Evolutionary conservation across 139 green algal genomes (phyloP).

Genomic region (Desmodesmus armatus): DNA sequence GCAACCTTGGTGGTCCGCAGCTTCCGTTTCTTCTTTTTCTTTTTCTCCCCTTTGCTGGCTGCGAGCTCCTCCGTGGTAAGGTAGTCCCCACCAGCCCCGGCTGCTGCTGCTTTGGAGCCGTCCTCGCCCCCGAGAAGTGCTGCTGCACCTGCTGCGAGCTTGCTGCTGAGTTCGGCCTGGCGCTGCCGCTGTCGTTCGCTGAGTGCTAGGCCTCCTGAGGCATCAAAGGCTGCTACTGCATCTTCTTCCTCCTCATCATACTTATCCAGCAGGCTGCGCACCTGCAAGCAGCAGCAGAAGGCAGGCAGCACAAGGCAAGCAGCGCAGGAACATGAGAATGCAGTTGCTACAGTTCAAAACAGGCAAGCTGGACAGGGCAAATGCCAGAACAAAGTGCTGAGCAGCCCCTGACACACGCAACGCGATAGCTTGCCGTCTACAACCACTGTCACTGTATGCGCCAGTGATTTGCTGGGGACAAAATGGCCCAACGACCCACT

Average conservation of each 20-base stretch:
- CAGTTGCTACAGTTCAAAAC: no score
- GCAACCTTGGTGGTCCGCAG: constrained; percentile 75
- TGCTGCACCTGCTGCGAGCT: constrained; percentile 60
- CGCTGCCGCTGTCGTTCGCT: constrained; percentile 50
- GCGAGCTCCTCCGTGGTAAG: constrained; percentile 79
- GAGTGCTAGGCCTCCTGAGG: constrained; percentile 45
- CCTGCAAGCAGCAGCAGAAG: no score
- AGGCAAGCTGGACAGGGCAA: no score
- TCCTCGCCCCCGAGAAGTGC: constrained; percentile 15
- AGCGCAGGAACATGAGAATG: no score
- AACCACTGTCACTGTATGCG: no score
- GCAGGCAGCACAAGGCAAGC: no score
- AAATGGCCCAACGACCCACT: no score
- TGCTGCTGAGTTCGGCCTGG: constrained; percentile 70
- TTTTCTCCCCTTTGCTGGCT: constrained; percentile 29
- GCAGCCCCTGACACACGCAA: no score
- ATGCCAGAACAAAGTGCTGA: no score
- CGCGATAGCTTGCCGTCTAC: no score
- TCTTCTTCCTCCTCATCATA: constrained; percentile 91
- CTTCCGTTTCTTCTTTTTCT: constrained; percentile 83
- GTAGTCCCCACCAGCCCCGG: constrained; percentile 65
- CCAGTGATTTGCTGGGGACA: no score
- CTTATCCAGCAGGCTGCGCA: constrained; percentile 79
- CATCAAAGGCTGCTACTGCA: constrained; percentile 66
- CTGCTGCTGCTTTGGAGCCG: constrained; percentile 21